Conservation (phyloP, 176 grass and related monocot genomes). For the Avena eriantha region DNA sequence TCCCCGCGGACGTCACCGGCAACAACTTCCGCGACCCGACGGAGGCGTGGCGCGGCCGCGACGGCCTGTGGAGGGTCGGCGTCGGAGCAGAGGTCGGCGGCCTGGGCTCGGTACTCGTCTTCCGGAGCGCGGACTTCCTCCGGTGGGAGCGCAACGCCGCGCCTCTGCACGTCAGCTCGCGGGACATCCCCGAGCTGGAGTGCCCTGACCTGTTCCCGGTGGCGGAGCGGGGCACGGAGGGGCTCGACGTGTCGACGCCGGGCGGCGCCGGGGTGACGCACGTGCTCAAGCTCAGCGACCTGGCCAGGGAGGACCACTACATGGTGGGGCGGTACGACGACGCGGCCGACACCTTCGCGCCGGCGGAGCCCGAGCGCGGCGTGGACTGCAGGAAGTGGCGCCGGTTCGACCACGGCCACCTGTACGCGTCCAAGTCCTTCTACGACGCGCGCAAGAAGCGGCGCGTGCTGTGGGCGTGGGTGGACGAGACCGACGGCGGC, state of each 20-base stretch:
- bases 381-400: slow-evolving; percentile 53
- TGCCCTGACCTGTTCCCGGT: slow-evolving; percentile 89
- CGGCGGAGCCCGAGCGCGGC: slow-evolving; percentile 50
- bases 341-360: slow-evolving; percentile 56
- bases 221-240: background rate
- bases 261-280: slow-evolving; percentile 43
- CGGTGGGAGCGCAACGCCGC: slow-evolving; percentile 52
- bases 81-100: slow-evolving; percentile 53
- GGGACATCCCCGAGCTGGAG: slow-evolving; percentile 55
- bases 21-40: slow-evolving; percentile 69
- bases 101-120: slow-evolving; percentile 47
- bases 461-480: slow-evolving; percentile 76
- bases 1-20: slow-evolving; percentile 37
- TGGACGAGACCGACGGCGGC: slow-evolving; percentile 71
- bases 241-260: slow-evolving; percentile 48
- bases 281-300: slow-evolving; percentile 68
- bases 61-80: slow-evolving; percentile 65
- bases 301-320: slow-evolving; percentile 69
- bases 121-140: slow-evolving; percentile 62
- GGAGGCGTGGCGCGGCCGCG: slow-evolving; percentile 68
- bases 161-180: slow-evolving; percentile 50
- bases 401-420: slow-evolving; percentile 67
- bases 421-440: slow-evolving; percentile 93
- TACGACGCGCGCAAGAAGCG: slow-evolving; percentile 58
- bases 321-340: slow-evolving; percentile 73